Evolutionary conservation across 495 filamentous ascomycete species (phyloP).

Genomic region (Lasiosphaeria ovina): DNA sequence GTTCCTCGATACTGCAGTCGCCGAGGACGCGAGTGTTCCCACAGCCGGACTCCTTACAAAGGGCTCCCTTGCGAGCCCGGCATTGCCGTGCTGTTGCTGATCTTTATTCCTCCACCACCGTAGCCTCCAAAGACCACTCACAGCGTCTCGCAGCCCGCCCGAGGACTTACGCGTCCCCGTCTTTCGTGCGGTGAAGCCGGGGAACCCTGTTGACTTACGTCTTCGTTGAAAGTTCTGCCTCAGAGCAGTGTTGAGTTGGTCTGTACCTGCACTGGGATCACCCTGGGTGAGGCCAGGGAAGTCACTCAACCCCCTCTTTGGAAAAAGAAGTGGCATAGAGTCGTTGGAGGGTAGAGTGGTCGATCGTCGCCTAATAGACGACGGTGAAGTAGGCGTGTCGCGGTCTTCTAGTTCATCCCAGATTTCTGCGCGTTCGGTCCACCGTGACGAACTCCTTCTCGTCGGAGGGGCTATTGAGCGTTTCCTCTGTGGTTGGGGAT

Average conservation of each 20-base stretch:
- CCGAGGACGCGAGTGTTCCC: neutral
- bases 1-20: too few relatives aligned
- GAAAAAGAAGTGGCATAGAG: constrained; percentile 27
- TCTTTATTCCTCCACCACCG: constrained; percentile 39
- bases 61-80: neutral
- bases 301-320: constrained; percentile 27
- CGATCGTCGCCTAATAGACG: constrained; percentile 32
- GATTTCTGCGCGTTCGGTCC: constrained; percentile 61
- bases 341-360: constrained; percentile 38
- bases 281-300: constrained; percentile 24
- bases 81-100: constrained; percentile 7
- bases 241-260: constrained; percentile 15
- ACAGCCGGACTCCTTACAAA: neutral
- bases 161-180: constrained; percentile 27
- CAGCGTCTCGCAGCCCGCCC: constrained; percentile 36
- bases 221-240: constrained; percentile 36
- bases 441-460: constrained; percentile 39
- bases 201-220: constrained; percentile 54
- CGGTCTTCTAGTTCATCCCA: constrained; percentile 67
- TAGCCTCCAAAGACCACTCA: constrained; percentile 37
- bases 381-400: constrained; percentile 37
- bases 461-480: constrained; percentile 27
- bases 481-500: constrained; percentile 19
- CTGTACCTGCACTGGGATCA: constrained; percentile 15
- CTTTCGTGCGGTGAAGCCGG: constrained; percentile 48